phyloP scores from a whole-genome alignment of 1,284 basidiomycete species.

The Sporisorium iseilematis-ciliati region DNA sequence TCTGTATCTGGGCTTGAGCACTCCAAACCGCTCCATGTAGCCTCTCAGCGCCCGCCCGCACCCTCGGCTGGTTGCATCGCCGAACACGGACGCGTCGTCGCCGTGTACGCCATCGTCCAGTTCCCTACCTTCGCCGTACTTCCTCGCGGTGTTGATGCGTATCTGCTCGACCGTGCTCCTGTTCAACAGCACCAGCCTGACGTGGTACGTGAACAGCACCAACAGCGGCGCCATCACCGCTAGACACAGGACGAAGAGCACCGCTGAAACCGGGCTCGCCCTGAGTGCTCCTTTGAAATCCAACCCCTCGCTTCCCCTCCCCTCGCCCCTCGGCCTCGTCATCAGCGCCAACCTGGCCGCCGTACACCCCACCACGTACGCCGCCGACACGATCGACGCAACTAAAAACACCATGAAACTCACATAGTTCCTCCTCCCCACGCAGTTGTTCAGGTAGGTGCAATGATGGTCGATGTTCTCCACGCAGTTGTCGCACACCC shows the following conservation, averaged over 20 bases:
- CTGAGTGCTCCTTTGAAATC: slow-evolving; percentile 53
- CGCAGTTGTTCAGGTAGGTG: slow-evolving; percentile 69
- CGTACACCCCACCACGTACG: slow-evolving; percentile 42
- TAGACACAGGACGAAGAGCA: slow-evolving; percentile 59
- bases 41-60: slow-evolving; percentile 6
- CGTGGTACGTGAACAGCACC: slow-evolving; percentile 63
- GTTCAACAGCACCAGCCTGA: slow-evolving; percentile 59
- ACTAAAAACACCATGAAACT: slow-evolving; percentile 65
- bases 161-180: slow-evolving; percentile 69
- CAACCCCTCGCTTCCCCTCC: slow-evolving; percentile 35
- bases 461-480: slow-evolving; percentile 70
- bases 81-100: slow-evolving; percentile 13
- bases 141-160: slow-evolving; percentile 54
- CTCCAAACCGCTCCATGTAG: slow-evolving; percentile 18
- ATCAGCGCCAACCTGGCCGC: slow-evolving; percentile 44
- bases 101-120: slow-evolving; percentile 17
- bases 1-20: slow-evolving; percentile 23
- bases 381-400: slow-evolving; percentile 31
- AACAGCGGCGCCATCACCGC: slow-evolving; percentile 46
- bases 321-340: slow-evolving; percentile 29
- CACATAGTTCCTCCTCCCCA: slow-evolving; percentile 68
- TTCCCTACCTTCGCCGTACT: slow-evolving; percentile 56
- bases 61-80: slow-evolving; percentile 7
- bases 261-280: slow-evolving; percentile 53
- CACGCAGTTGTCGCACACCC: slow-evolving; percentile 69